Conservation (phyloP, 2,329 filamentous ascomycete genomes). For the Neonectria punicea region DNA sequence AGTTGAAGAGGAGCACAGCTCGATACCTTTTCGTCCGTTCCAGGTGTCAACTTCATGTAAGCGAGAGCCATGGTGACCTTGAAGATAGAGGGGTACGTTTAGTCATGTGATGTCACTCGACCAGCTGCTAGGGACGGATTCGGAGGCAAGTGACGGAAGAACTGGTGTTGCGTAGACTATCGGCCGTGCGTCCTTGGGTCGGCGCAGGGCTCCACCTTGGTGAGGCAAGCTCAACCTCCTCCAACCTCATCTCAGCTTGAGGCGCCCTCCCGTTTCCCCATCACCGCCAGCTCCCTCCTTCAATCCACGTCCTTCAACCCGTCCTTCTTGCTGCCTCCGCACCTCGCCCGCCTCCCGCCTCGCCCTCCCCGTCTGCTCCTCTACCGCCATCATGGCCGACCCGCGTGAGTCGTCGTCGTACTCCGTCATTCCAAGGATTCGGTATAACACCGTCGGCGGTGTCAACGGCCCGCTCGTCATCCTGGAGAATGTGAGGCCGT, state of each 20-base stretch:
- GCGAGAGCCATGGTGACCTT: neutral
- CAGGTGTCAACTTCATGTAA: neutral
- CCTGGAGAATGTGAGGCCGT: constrained; percentile 81
- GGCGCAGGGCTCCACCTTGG: constrained; percentile 49
- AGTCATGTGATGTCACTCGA: constrained; percentile 55
- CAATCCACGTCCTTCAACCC: constrained; percentile 19
- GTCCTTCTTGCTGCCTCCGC: constrained; percentile 29
- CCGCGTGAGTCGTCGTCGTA: constrained; percentile 69
- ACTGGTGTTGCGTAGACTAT: constrained; percentile 23
- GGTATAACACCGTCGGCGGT: constrained; percentile 98
- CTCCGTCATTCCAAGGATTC: constrained; percentile 71
- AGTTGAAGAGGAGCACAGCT: neutral
- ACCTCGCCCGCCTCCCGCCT: constrained; percentile 31
- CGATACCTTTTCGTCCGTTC: neutral
- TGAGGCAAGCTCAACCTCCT: constrained; percentile 54
- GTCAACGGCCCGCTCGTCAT: constrained; percentile 98
- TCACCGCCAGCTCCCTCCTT: constrained; percentile 40
- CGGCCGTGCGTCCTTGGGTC: constrained; percentile 42
- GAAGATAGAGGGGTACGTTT: constrained; percentile 13
- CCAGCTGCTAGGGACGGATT: too few relatives aligned
- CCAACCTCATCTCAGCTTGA: constrained; percentile 49
- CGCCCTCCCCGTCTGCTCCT: constrained; percentile 29
- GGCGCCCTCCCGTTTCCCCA: constrained; percentile 35
- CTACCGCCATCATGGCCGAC: constrained; percentile 60
- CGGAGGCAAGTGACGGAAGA: neutral